phyloP scores from a whole-genome alignment of 192 early-diverging fungal species.

The Gaertneriomyces semiglobifer region DNA sequence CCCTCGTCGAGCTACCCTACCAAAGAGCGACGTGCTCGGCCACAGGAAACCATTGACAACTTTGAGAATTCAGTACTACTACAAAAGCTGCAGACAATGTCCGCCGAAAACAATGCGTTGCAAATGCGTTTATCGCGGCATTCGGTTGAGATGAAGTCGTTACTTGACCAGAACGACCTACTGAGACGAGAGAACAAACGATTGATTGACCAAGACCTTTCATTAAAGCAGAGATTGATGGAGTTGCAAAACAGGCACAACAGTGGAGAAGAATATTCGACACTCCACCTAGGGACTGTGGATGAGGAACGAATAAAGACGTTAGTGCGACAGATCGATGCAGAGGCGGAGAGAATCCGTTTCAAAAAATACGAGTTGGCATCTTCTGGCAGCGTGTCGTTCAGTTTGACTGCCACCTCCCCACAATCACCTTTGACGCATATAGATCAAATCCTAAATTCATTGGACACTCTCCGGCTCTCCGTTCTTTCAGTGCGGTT shows the following conservation, averaged over 20 bases:
- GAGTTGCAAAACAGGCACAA: background rate
- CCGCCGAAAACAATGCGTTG: slow-evolving; percentile 11
- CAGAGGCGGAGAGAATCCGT: background rate
- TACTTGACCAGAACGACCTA: slow-evolving; percentile 28
- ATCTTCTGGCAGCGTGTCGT: too few species aligned
- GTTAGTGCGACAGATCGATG: slow-evolving; percentile 7
- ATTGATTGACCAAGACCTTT: slow-evolving; percentile 33
- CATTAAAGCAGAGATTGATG: slow-evolving; percentile 23
- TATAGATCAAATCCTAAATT: background rate
- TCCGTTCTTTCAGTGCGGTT: background rate
- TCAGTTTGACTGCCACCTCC: too few species aligned
- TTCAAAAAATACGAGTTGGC: slow-evolving; percentile 5
- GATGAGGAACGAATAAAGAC: background rate
- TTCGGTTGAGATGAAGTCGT: slow-evolving; percentile 48
- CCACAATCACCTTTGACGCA: background rate
- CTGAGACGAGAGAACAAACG: slow-evolving; percentile 37
- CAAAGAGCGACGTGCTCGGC: too few species aligned
- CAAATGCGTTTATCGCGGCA: slow-evolving; percentile 39
- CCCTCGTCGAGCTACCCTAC: too few species aligned
- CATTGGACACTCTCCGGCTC: background rate
- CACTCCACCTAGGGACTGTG: background rate
- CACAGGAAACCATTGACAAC: too few species aligned
- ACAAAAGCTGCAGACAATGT: too few species aligned
- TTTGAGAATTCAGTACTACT: too few species aligned
- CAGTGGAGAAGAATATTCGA: background rate